A percentile compares a stretch with the other conserved stretches of the same genome.
Evolutionary conservation across 2,329 filamentous ascomycete genomes (phyloP).

Genomic region (Albophoma yamanashiensis): DNA sequence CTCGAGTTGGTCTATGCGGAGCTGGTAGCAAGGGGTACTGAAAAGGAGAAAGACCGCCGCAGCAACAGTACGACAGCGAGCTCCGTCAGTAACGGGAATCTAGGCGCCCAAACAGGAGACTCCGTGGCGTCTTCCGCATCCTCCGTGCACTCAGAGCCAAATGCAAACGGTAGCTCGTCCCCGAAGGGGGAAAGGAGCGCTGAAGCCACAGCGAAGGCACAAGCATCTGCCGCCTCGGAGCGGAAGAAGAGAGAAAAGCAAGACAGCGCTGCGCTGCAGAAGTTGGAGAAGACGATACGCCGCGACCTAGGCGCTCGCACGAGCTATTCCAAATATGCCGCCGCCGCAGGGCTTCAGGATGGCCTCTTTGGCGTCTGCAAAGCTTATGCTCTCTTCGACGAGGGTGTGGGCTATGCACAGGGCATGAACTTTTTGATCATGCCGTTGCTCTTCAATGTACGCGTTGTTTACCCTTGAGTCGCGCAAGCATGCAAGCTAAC

Average conservation of each 20-base stretch:
- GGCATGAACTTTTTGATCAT: slow-evolving; percentile 99
- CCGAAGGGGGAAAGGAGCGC: slow-evolving; percentile 49
- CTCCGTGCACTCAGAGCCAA: slow-evolving; percentile 73
- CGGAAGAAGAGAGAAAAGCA: slow-evolving; percentile 72
- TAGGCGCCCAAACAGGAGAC: slow-evolving; percentile 50
- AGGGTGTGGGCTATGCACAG: slow-evolving; percentile 90
- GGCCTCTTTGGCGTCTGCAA: slow-evolving; percentile 94
- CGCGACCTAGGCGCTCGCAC: slow-evolving; percentile 86
- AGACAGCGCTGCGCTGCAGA: slow-evolving; percentile 61
- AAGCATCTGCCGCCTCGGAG: slow-evolving; percentile 48
- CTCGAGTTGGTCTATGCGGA: slow-evolving; percentile 81
- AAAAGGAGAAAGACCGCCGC: slow-evolving; percentile 59
- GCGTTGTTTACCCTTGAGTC: slow-evolving; percentile 14
- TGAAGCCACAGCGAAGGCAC: slow-evolving; percentile 55
- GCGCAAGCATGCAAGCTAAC: slow-evolving; percentile 8
- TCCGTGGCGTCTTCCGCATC: slow-evolving; percentile 69
- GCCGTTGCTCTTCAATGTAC: slow-evolving; percentile 87
- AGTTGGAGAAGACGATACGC: slow-evolving; percentile 84
- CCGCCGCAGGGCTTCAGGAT: slow-evolving; percentile 83
- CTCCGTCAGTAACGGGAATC: slow-evolving; percentile 40
- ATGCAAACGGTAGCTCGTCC: slow-evolving; percentile 42
- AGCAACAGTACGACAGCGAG: slow-evolving; percentile 44
- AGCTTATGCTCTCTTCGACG: slow-evolving; percentile 91
- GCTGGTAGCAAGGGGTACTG: slow-evolving; percentile 67
- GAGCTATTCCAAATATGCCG: slow-evolving; percentile 92